Conservation (phyloP, 192 early-diverging fungal species). For the Chytriomyces sp. region DNA sequence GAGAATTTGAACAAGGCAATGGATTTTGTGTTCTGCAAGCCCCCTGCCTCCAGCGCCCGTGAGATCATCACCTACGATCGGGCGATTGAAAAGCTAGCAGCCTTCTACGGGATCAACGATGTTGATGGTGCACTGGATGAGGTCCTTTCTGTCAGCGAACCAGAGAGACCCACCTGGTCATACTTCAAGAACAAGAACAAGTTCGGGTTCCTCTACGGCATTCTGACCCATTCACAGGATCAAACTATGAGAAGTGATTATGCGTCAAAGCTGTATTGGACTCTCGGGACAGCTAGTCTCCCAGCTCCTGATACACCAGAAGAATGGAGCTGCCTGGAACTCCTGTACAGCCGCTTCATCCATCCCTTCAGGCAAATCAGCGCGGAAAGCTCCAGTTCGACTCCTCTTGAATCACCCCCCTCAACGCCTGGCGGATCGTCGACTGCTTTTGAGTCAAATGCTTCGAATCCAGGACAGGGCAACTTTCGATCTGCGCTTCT, state of each 20-base stretch:
- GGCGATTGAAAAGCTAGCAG: background rate
- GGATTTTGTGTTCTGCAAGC: too few relatives aligned
- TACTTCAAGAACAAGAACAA: slow-evolving; percentile 8
- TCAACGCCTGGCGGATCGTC: slow-evolving; percentile 4
- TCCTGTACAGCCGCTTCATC: slow-evolving; percentile 28
- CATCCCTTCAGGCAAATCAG: background rate
- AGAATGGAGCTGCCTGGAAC: background rate
- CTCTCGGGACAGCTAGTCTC: slow-evolving; percentile 10
- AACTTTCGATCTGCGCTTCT: slow-evolving; percentile 11
- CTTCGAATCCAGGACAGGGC: background rate
- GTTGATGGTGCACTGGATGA: background rate
- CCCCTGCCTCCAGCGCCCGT: too few relatives aligned
- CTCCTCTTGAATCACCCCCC: background rate
- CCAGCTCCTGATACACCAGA: background rate
- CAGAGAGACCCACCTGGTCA: background rate
- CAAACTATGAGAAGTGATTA: background rate
- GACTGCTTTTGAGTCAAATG: slow-evolving; percentile 4
- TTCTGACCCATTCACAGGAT: slow-evolving; percentile 9
- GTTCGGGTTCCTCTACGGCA: slow-evolving; percentile 4
- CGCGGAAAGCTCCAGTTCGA: slow-evolving; percentile 10
- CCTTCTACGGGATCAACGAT: background rate
- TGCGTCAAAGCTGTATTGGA: slow-evolving; percentile 23
- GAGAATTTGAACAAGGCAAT: too few relatives aligned
- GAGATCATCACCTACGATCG: background rate
- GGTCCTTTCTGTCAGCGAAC: slow-evolving; percentile 1